Base-by-base conservation (phyloP, 2,329 filamentous ascomycete species). In the Fusarium concolor region DNA sequence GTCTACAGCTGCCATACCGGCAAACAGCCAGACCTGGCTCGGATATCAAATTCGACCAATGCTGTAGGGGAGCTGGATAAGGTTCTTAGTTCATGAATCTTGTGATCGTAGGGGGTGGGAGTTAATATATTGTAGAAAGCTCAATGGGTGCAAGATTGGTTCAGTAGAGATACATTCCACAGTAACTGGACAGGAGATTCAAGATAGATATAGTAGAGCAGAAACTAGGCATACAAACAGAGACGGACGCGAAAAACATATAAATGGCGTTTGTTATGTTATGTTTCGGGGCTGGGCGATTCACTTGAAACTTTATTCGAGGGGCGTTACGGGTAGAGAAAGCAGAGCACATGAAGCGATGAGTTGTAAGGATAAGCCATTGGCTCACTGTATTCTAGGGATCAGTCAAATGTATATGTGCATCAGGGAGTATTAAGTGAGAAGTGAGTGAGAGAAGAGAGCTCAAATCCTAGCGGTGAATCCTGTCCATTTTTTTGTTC, bases 401-500 rank as follows among this genome's bases (percentile, higher is more conserved):
- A 52, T 38, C 56, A 56, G 26, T 33, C 56, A 56, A 22, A 42
- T 42, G 22, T 44, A 64, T 31, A 42, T 17, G 35, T 26, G 47
- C 31, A 24, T 29, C 43, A 65, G 31, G 26, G 22, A 29, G n/a
- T 41, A 46, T 38, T 38, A 63, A 65, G 45, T 67, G 52, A 56
- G 17, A 28, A 29, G 47, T 44, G 42, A 64, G 49, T 22, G 45
- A 29, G 54, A 43, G 62, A 61, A 33, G 39, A 44, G 20, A 42
- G 29, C 38, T 37, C 26, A 43, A 9, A n/a, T 31, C 39, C 12
- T 39, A 64, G 67, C 67, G 63, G 67, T 70, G 67, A 70, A 70
- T 64, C 38, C 38, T 24, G 47, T 39, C 59, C 43, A 44, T 63
- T 47, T 52, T 50, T 56, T 28, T 18, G 24, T 37, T 54, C 24